Base-by-base conservation (phyloP, 1,284 basidiomycete genomes). In the Amylostereum areolatum region DNA sequence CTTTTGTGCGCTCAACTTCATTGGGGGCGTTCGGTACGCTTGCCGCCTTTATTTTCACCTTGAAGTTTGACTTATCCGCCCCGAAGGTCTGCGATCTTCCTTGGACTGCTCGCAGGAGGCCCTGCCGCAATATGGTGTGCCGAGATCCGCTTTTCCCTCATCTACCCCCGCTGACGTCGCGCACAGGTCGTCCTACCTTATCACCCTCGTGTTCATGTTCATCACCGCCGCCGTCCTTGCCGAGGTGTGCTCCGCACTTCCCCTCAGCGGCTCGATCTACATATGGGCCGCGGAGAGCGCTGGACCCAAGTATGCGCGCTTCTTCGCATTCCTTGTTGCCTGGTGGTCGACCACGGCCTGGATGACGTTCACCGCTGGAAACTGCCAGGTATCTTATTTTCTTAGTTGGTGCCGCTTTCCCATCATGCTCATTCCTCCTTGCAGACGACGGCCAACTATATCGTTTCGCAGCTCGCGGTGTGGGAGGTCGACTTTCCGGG, bases 261-360 rank as follows among this genome's bases (percentile, higher is more conserved):
- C 90, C 3, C 67, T 92, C 40, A 90, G 87, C 49, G 91, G 91
- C 6, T 92, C 89, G 6, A 92, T 93, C 64, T 93, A 93, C 66
- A 83, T 92, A 50, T 93, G 91, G 91, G 86, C 89, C 0, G 90
- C 89, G 29, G 90, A 91, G 61, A 89, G 89, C 56, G 91, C 88
- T 4, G 90, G 90, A 2, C 83, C 83, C 10, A 90, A 88, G 57
- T 84, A 89, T 59, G 88, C 81, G 2, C 75, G 89, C 37, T 85
- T 92, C 64, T 80, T 91, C 56, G 91, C 89, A 2, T 92, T 93
- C 68, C 65, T 91, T 48, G 90, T 93, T 29, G 89, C 90, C 42
- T 92, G 88, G 87, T 92, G 89, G 89, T 76, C 88, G 28, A 83
- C 80, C 53, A 92, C 90, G 1, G 90, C 90, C 11, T 93, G 91